Base-by-base conservation (phyloP, 306 rosid species). In the Cicer bijugum region DNA sequence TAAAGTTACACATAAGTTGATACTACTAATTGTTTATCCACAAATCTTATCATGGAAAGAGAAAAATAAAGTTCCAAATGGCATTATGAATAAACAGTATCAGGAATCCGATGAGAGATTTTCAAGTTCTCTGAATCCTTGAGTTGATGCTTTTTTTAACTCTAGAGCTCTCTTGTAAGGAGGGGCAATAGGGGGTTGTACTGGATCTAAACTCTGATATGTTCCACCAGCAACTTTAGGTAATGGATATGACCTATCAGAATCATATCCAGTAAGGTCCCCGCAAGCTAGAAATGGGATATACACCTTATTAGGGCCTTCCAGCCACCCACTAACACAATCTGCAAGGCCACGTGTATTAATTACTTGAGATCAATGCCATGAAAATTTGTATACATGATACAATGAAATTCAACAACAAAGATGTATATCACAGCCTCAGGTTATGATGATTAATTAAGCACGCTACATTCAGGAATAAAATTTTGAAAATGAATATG, bases 281-380 rank as follows among this genome's bases (percentile, higher is more conserved):
- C 97, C 97, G 8, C 97, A 92, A 48, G 96, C 94, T 77, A 90
- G 90, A 78, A 92, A 92, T 51, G 98, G 97, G 78, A 90, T 95
- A 83, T 95, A 94, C 82, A 91, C 92, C 90, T 88, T 89, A 67
- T 91, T 95, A 20, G 99, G 88, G 65, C 99, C 97, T 87, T 91
- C 99, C 76, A 95, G 82, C 95, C 97, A 95, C 62, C 96, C 97
- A 74, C 99, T 95, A 79, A 90, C 82, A 84, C 97, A 95, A 88
- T 94, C 96, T 91, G 90, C 78, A 79, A 80, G 15, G 53, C 40
- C 70, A 70, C 2, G 67, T 12, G 80, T 72, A 55, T 80, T 55
- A 55, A 44, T 15, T 53, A 73, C 15, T 45, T 12, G 35, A 63
- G 64, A 23, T 71, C 51, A 46, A 45, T 37, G 47, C 56, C 79